phyloP scores from a whole-genome alignment of 2,329 filamentous ascomycete species.

The Mariannaea elegans region DNA sequence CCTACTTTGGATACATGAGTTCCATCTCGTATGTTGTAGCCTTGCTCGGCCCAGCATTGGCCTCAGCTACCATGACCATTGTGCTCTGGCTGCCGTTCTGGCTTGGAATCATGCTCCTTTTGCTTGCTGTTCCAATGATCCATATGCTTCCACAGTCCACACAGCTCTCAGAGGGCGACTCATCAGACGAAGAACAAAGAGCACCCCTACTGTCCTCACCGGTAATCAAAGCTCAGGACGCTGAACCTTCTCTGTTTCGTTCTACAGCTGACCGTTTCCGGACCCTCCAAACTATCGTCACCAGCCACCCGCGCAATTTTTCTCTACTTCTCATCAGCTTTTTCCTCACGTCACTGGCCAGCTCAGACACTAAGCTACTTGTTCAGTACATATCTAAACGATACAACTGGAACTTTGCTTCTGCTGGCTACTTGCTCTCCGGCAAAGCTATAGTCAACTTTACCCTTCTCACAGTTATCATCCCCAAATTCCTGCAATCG shows the following conservation, averaged over 20 bases:
- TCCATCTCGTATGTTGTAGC: conserved; percentile 58
- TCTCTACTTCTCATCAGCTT: conserved; percentile 54
- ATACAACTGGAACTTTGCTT: conserved; percentile 56
- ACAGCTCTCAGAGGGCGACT: neutral
- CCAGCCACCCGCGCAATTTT: conserved; percentile 52
- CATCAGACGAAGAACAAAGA: conserved; percentile 43
- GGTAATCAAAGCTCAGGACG: conserved; percentile 47
- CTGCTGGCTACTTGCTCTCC: conserved; percentile 58
- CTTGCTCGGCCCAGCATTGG: conserved; percentile 56
- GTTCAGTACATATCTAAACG: conserved; percentile 61
- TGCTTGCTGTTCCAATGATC: conserved; percentile 28
- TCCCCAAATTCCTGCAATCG: conserved; percentile 49
- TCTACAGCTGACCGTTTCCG: conserved; percentile 32
- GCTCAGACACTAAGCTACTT: conserved; percentile 60
- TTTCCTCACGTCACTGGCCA: conserved; percentile 58
- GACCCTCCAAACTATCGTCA: conserved; percentile 45
- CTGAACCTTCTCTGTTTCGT: conserved; percentile 22
- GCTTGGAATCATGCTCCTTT: conserved; percentile 28
- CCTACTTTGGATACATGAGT: conserved; percentile 61
- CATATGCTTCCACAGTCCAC: conserved; percentile 21
- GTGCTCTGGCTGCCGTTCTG: conserved; percentile 55
- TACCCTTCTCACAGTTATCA: conserved; percentile 50
- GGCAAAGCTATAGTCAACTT: conserved; percentile 60
- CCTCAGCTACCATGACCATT: conserved; percentile 55
- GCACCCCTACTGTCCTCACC: conserved; percentile 52